Evolutionary conservation across 1,284 basidiomycete species (phyloP), one percentile per base, ranked within the genome.

Genomic region (Ustilago trichophora): DNA sequence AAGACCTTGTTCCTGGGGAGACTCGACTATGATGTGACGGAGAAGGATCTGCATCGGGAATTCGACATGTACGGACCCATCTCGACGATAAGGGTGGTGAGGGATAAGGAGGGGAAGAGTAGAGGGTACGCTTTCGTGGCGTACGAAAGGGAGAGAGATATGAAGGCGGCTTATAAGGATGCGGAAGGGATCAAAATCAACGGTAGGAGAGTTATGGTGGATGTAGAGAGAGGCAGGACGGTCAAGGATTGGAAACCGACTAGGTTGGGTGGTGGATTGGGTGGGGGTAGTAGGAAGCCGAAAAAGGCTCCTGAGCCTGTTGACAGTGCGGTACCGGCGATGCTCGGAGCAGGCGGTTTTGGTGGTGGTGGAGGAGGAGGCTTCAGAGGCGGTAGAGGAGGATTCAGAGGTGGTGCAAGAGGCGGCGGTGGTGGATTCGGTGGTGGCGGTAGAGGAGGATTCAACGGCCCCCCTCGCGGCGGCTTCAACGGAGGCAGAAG

Each of bases 201-300:
- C 85, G 92, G 92, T 76, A 93, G 96, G 80, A 87, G 91, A 65
- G 93, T 98, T 62, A 85, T 98, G 35, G 95, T 99, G 46, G 96
- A 99, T 80, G 95, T 99, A 48, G 96, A 99, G 83, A 89, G 96
- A 37, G 96, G 96, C 7, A 88, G 95, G 44, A 98, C 96, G 1
- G 96, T 99, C 24, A 89, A 95, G 66, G 96, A 93, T 7, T 99
- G 96, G 96, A 97, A 97, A 80, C 96, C 96, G 6, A 90, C 91
- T 58, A 88, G 93, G 53, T 85, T 98, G 0, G 96, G 95, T 21
- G 96, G 95, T 15, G 96, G 96, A 1, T 86, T 98, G 21, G 96
- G 96, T 18, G 96, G 95, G 12, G 86, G 91, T 47, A 91, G 92
- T 27, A 43, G 77, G 21, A 77, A 78, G 40, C 63, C 72, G 0